Evolutionary conservation across 257 asterid species (phyloP).

Genomic region (Jaltomata sinuosa): DNA sequence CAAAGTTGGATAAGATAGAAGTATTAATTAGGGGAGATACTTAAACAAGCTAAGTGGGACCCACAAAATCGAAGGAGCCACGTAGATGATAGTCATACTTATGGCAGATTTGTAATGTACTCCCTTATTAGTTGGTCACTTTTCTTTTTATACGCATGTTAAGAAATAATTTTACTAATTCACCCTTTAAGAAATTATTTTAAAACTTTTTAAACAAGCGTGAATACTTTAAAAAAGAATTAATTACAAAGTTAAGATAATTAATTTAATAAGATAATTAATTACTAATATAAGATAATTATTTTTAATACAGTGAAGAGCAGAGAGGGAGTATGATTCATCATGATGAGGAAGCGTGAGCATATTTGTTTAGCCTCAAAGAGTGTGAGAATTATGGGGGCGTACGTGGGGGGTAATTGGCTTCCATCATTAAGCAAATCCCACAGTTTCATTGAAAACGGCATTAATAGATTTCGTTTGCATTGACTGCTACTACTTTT

Average conservation of each 20-base stretch:
- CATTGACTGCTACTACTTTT: not conserved
- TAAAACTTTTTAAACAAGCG: no score
- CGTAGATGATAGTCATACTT: not conserved
- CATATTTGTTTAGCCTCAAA: not conserved
- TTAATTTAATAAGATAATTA: no score
- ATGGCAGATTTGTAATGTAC: not conserved
- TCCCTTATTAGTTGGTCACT: no score
- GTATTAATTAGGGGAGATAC: not conserved
- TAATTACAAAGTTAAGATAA: no score
- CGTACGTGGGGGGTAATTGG: constrained; percentile 13
- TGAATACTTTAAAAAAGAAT: no score
- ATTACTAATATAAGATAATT: no score
- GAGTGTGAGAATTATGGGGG: constrained; percentile 6
- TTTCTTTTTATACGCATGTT: no score
- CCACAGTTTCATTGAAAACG: constrained; percentile 12
- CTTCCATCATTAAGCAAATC: constrained; percentile 26
- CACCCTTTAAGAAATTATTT: no score
- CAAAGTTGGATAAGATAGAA: not conserved
- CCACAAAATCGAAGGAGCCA: constrained; percentile 17
- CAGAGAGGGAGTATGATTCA: no score
- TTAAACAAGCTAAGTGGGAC: not conserved
- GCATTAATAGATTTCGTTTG: not conserved
- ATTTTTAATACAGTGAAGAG: no score
- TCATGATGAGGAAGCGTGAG: not conserved
- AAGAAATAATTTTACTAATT: no score